Conservation (phyloP, 2,329 filamentous ascomycete genomes). For the Ophiostoma quercus region DNA sequence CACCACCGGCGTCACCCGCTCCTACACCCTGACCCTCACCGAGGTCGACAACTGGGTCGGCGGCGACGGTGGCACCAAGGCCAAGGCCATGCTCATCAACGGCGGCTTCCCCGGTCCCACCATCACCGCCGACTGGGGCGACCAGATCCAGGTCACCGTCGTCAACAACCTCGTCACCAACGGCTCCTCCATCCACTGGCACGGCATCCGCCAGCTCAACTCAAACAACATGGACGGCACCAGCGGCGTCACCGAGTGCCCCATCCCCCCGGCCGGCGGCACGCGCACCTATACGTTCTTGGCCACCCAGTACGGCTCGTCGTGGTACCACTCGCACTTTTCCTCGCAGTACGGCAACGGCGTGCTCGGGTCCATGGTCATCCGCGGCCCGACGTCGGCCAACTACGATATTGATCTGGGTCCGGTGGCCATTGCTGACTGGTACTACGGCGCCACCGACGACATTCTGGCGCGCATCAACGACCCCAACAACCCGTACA, state of each 20-base stretch:
- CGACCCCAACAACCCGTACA: conserved; percentile 28
- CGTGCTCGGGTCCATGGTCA: conserved; percentile 45
- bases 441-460: conserved; percentile 40
- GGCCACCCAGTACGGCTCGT: conserved; percentile 37
- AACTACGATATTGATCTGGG: conserved; percentile 51
- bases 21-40: conserved; percentile 26
- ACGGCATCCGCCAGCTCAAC: conserved; percentile 43
- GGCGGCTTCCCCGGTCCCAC: conserved; percentile 19
- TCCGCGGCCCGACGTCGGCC: conserved; percentile 39
- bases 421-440: conserved; percentile 48
- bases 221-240: conserved; percentile 42
- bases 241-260: conserved; percentile 43
- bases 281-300: conserved; percentile 36
- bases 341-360: conserved; percentile 47
- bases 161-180: conserved; percentile 55
- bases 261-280: conserved; percentile 34
- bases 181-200: conserved; percentile 46
- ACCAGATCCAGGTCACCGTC: conserved; percentile 53
- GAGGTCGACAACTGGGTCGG: conserved; percentile 27
- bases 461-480: conserved; percentile 28
- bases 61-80: conserved; percentile 26
- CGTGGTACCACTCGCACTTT: conserved; percentile 48
- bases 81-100: conserved; percentile 30
- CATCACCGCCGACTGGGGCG: conserved; percentile 41
- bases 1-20: conserved; percentile 24